A percentile compares a stretch with the other conserved stretches of the same genome.
Conservation (phyloP, 352 stramenopile genomes). For the Phytopythium litorale region DNA sequence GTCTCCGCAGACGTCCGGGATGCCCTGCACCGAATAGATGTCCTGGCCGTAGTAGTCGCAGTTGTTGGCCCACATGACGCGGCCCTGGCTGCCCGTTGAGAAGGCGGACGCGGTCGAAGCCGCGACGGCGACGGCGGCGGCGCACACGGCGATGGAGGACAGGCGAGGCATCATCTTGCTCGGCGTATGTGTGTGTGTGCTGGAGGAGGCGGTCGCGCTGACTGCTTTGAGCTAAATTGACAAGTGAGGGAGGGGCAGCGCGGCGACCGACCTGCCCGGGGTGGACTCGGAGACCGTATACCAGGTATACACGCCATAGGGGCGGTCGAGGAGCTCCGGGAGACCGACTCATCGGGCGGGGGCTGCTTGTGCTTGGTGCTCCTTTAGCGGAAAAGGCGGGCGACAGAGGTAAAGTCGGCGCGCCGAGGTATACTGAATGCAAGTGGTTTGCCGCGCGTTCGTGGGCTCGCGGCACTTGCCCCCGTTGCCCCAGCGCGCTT, state of each 20-base stretch:
- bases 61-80: conserved; percentile 22
- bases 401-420: conserved; percentile 1
- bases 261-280: not conserved
- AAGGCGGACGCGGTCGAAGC: conserved; percentile 10
- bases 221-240: conserved; percentile 5
- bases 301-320: too few species aligned
- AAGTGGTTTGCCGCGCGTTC: not conserved
- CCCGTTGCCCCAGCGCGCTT: not conserved
- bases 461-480: not conserved
- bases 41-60: conserved; percentile 20
- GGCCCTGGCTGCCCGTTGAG: conserved; percentile 15
- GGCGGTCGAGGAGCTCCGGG: too few species aligned
- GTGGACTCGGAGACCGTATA: too few species aligned
- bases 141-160: not conserved
- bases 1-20: conserved; percentile 23
- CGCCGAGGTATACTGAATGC: not conserved
- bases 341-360: not conserved
- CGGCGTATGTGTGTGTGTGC: not conserved
- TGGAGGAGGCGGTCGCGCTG: not conserved
- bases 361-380: not conserved
- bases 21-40: conserved; percentile 10
- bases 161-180: not conserved
- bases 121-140: conserved; percentile 7
- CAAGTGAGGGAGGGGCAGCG: conserved; percentile 9
- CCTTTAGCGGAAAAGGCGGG: conserved; percentile 5